A percentile compares a stretch with the other conserved stretches of the same genome.
Conservation (phyloP, 225 moss, liverwort and hornwort genomes). For the Rhytidiadelphus loreus region DNA sequence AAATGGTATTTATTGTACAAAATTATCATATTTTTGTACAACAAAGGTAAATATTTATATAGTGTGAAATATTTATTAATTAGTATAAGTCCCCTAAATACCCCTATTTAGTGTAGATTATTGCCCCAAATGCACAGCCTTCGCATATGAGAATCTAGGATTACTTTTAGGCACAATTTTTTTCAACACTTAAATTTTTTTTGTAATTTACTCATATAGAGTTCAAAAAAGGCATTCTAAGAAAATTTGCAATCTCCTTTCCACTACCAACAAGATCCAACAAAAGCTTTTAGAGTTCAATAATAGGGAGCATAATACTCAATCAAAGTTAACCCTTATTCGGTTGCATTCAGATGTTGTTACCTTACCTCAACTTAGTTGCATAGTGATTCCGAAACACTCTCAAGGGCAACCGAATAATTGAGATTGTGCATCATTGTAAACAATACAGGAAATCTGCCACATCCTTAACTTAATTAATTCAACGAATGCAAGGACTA, state of each 20-base stretch:
- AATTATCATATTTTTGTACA: no score
- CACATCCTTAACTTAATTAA: neutral
- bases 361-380: no score
- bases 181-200: no score
- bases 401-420: neutral
- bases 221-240: neutral
- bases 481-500: neutral
- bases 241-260: neutral
- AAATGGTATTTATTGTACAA: no score
- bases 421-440: neutral
- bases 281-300: neutral
- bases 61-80: no score
- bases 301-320: neutral
- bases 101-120: neutral
- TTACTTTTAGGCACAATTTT: neutral
- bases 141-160: neutral
- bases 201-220: neutral
- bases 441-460: neutral
- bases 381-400: neutral
- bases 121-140: neutral
- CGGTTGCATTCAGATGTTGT: neutral
- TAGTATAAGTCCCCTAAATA: no score
- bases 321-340: neutral
- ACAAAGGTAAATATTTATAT: no score
- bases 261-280: no score